Base-by-base conservation (phyloP, 1,284 basidiomycete species). In the Leccinum griseonigrum region DNA sequence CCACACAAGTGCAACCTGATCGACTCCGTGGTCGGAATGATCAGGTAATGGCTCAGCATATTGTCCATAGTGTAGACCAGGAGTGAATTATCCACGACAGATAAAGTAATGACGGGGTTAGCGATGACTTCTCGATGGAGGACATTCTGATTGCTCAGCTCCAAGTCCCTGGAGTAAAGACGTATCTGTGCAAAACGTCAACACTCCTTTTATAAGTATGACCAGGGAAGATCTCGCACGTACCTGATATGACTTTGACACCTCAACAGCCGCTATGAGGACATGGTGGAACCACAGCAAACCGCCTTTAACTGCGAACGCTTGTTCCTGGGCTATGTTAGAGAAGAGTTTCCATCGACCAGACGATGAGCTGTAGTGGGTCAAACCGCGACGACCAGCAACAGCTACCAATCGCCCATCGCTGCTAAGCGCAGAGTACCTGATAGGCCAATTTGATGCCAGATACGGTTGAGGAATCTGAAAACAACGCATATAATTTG, bases 61-160 rank as follows among this genome's bases (percentile, higher is more conserved):
- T 99, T 99, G 76, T 98, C 96, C n/a, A 88, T 85, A 2, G 95
- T 98, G 76, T 98, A 99, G 16, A 97, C 94, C 54, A 99, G 83
- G n/a, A 99, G 79, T 0, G 95, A 97, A 71, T 97, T 97, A 76
- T 98, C 97, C 61, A 98, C 92, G 6, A 98, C 80, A 7, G 94
- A 95, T 57, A 97, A 79, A 54, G 95, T 90, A 29, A 97, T 82
- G 43, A 96, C 88, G 0, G 92, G 86, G 0, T 90, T 87, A 0
- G 87, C 78, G 22, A 97, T 76, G n/a, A 87, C 77, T 73, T 97
- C 92, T 46, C 90, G 86, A 71, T 95, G 88, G 11, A 98, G 81
- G 34, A 96, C 85, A 65, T 93, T 92, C 65, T 91, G 86, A 68
- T 91, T 91, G 66, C 87, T 88, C n/a, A 99, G 81, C 62, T 97